Evolutionary conservation across 2,329 filamentous ascomycete genomes (phyloP).

Genomic region (Zopfia rhizophila): DNA sequence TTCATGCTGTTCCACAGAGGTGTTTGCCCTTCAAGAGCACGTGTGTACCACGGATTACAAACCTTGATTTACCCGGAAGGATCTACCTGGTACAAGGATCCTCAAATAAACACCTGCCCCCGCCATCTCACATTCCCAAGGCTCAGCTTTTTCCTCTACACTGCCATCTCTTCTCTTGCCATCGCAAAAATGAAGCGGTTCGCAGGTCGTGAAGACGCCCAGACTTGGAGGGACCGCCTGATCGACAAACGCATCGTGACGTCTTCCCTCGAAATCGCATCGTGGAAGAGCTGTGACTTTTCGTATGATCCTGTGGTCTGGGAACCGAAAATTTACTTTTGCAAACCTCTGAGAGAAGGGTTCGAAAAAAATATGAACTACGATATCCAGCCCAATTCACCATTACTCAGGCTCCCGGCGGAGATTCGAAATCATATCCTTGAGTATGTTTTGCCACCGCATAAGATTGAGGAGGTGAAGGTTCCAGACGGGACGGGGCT

Average conservation of each 20-base stretch:
- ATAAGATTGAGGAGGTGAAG: constrained; percentile 6
- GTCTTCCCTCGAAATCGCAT: constrained; percentile 11
- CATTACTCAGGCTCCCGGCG: constrained; percentile 17
- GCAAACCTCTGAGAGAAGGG: constrained; percentile 9
- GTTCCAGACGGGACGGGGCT: background rate
- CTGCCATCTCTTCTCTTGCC: no score
- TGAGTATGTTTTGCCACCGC: constrained; percentile 12
- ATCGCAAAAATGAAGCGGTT: no score
- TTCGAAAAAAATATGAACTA: constrained; percentile 11
- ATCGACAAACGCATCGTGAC: constrained; percentile 21
- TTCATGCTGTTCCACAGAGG: no score
- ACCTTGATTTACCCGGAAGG: no score
- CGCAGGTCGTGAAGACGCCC: constrained; percentile 23
- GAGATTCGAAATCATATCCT: constrained; percentile 22
- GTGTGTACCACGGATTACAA: no score
- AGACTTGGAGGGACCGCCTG: constrained; percentile 20
- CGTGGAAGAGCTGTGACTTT: constrained; percentile 10
- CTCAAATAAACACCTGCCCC: no score
- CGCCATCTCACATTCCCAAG: no score
- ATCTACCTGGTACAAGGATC: no score
- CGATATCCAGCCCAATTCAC: constrained; percentile 11
- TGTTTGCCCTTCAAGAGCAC: no score
- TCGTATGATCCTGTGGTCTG: constrained; percentile 5
- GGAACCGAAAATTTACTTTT: constrained; percentile 21
- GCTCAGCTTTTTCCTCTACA: no score